These are phyloP conservation scores for Massarina eburnea DNA, from an alignment of 2,329 filamentous ascomycete species.

Conservation along the genomic window DNA sequence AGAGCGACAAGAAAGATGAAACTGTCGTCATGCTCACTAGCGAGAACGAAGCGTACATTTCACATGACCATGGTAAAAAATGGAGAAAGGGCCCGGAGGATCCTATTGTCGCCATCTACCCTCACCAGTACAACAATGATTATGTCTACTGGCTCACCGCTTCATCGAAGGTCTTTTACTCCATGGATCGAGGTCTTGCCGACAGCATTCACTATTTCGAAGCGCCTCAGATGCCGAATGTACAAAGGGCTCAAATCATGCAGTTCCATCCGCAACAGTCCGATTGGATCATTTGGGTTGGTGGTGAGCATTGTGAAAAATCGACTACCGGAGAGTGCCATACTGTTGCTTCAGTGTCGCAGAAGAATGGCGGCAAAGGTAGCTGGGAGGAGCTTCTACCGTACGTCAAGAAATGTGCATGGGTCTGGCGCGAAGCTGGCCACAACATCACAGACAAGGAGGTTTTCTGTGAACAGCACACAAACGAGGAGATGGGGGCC, in stretches of 20 bases:
- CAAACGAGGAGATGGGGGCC: slow-evolving; percentile 64
- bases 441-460: slow-evolving; percentile 62
- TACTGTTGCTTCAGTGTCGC: slow-evolving; percentile 72
- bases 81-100: slow-evolving; percentile 77
- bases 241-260: slow-evolving; percentile 56
- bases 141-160: slow-evolving; percentile 82
- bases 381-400: slow-evolving; percentile 73
- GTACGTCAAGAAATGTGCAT: slow-evolving; percentile 81
- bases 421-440: slow-evolving; percentile 68
- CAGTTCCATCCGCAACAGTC: slow-evolving; percentile 78
- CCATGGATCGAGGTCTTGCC: slow-evolving; percentile 68
- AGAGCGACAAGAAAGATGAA: slow-evolving; percentile 71
- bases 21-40: slow-evolving; percentile 66
- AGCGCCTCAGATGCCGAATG: slow-evolving; percentile 64
- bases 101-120: slow-evolving; percentile 69
- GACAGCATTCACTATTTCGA: slow-evolving; percentile 73
- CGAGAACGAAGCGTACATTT: slow-evolving; percentile 67
- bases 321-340: slow-evolving; percentile 62
- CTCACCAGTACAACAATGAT: slow-evolving; percentile 80
- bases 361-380: slow-evolving; percentile 68
- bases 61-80: slow-evolving; percentile 82
- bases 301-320: slow-evolving; percentile 66
- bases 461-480: slow-evolving; percentile 64
- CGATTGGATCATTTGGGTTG: slow-evolving; percentile 92
- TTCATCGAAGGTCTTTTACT: slow-evolving; percentile 72